Base-by-base conservation (phyloP, 2,329 filamentous ascomycete genomes). In the Orbilia brochopaga region DNA sequence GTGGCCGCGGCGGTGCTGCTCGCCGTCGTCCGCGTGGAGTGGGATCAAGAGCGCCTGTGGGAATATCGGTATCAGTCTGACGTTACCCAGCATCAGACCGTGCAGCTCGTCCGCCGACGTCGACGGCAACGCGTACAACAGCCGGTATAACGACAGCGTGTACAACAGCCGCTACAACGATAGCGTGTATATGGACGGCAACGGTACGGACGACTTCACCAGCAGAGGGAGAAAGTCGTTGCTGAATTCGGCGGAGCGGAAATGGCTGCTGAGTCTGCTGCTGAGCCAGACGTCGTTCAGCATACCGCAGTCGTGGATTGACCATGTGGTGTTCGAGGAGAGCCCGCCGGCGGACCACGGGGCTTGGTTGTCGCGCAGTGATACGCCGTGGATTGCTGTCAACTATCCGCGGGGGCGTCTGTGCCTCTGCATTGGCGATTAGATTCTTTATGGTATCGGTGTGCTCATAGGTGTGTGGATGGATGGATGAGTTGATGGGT, bases 401-500 rank as follows among this genome's bases (percentile, higher is more conserved):
- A 24, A 37, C 17, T 60, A 60, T 30, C 55, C 56, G 2, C 48
- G 50, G 27, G 63, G 62, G 6, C n/a, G 40, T 0, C 17, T 51
- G 11, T 60, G 55, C 15, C 30, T 67, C 8, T 59, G 35, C 27
- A 60, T 67, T 60, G 63, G 56, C 27, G 40, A 60, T n/a, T 24
- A 50, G n/a, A 17, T 35, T 10, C 21, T 8, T 24, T 40, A 2
- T 54, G 27, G 27, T 23, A 21, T 23, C n/a, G 13, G 11, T 51
- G 17, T 13, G 24, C 8, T 51, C 10, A 3, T 13, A 11, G 19
- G 19, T 13, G 46, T 23, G 2, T 21, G 11, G 24, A 17, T n/a
- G n/a, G n/a, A n/a, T n/a, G 19, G 19, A 3, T 51, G 46, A 17
- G 8, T 32, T 32, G 27, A 32, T 3, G 27, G 27, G 27, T 4